Percentiles rank a stretch among this genome's conserved stretches.
Conservation (phyloP, 2,329 filamentous ascomycete species). For the Penicillium sp. region DNA sequence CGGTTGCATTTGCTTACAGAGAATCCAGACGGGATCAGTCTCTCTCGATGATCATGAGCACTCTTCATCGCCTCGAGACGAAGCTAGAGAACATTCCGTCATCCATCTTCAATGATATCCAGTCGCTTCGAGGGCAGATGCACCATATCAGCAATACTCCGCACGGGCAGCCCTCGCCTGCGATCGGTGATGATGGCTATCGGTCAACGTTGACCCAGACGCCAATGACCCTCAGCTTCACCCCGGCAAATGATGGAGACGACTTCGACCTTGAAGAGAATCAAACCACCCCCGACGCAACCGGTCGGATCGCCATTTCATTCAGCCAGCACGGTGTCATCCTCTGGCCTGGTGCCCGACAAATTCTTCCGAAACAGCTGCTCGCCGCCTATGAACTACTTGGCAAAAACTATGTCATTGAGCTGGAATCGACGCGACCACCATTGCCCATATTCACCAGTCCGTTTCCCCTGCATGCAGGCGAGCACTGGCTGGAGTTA, state of each 20-base stretch:
- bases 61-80: constrained; percentile 52
- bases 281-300: constrained; percentile 28
- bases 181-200: constrained; percentile 7
- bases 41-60: constrained; percentile 55
- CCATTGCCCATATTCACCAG: constrained; percentile 44
- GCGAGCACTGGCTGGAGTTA: constrained; percentile 46
- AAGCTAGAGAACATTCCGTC: constrained; percentile 51
- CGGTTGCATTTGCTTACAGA: background rate
- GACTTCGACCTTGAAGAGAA: constrained; percentile 32
- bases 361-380: constrained; percentile 44
- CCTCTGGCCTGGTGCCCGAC: constrained; percentile 48
- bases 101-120: constrained; percentile 29
- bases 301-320: constrained; percentile 42
- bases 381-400: constrained; percentile 38
- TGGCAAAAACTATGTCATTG: constrained; percentile 51
- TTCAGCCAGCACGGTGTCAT: constrained; percentile 54
- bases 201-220: constrained; percentile 12
- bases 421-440: constrained; percentile 48
- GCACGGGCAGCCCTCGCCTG: constrained; percentile 16
- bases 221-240: constrained; percentile 21
- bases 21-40: constrained; percentile 51
- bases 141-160: constrained; percentile 17
- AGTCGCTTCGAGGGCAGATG: constrained; percentile 32
- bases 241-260: constrained; percentile 28
- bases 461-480: constrained; percentile 35